Evolutionary conservation across 768 basidiomycete species (phyloP), one percentile per base, ranked within the genome.

Genomic region (Collybiopsis luxurians): DNA sequence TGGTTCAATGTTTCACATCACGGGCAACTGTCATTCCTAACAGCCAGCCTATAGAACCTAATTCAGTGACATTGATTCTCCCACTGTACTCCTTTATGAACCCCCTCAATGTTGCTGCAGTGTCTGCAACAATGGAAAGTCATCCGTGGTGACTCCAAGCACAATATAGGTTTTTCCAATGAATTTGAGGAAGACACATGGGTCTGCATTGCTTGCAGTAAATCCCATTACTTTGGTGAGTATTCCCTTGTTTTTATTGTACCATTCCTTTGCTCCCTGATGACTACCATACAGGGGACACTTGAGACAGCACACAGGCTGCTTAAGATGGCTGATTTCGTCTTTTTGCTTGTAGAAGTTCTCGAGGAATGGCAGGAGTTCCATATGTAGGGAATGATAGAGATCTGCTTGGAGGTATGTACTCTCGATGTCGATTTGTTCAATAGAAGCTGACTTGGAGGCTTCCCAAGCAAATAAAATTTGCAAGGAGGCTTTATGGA

Each of bases 271-370:
- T 2, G 64, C 67, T 1, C 71, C 65, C 57, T 77, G 75, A 24
- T 72, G 72, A 7, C 73, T 62, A 0, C 75, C 71, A 63, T 76
- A 78, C 3, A 78, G 57, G 2, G 64, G 56, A 42, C 64, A 59
- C 10, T 57, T 56, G 9, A 74, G 62, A 4, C 39, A 51, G 0
- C 63, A 63, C 3, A 66, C 60, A 21, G 45, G n/a, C n/a, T n/a
- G n/a, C n/a, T n/a, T n/a, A n/a, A n/a, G n/a, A n/a, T n/a, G n/a
- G n/a, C n/a, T n/a, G n/a, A n/a, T n/a, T n/a, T n/a, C n/a, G n/a
- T n/a, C n/a, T n/a, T n/a, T n/a, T n/a, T n/a, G n/a, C n/a, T n/a
- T 19, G 5, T 39, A 6, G 45, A 63, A 63, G 13, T 62, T 58
- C 9, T 61, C 56, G 21, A 57, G 43, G 12, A 58, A 55, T 2